These are phyloP conservation scores for Candida qinlingensis DNA, from an alignment of 805 yeast species.

Conservation along the genomic window DNA sequence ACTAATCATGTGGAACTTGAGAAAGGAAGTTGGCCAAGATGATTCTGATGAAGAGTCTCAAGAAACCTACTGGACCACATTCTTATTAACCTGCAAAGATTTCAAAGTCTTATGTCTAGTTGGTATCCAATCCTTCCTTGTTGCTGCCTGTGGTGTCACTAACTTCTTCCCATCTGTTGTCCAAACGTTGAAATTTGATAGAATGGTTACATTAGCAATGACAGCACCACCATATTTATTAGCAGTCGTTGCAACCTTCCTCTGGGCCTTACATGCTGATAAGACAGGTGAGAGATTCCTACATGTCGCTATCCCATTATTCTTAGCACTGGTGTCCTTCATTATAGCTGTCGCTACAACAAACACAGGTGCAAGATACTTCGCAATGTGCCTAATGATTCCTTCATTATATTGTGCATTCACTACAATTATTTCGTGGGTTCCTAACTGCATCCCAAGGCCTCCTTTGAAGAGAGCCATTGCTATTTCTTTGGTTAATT, in stretches of 20 bases:
- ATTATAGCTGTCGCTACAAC: conserved; percentile 45
- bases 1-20: conserved; percentile 23
- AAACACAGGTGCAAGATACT: conserved; percentile 52
- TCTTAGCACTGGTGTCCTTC: conserved; percentile 39
- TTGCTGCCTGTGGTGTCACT: conserved; percentile 57
- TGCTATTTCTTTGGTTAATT: conserved; percentile 52
- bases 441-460: conserved; percentile 49
- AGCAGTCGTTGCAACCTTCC: conserved; percentile 44
- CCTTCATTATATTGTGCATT: conserved; percentile 51
- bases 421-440: conserved; percentile 48
- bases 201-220: conserved; percentile 46
- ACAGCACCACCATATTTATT: conserved; percentile 56
- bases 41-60: conserved; percentile 22
- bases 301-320: conserved; percentile 41
- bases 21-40: conserved; percentile 25
- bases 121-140: conserved; percentile 38
- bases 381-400: conserved; percentile 56
- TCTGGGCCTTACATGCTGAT: conserved; percentile 54
- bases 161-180: conserved; percentile 61
- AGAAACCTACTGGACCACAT: conserved; percentile 31
- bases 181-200: conserved; percentile 44
- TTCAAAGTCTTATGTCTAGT: conserved; percentile 42
- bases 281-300: conserved; percentile 50
- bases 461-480: conserved; percentile 58
- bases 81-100: conserved; percentile 34